phyloP scores from a whole-genome alignment of 306 rosid species.

The Pueraria montana region DNA sequence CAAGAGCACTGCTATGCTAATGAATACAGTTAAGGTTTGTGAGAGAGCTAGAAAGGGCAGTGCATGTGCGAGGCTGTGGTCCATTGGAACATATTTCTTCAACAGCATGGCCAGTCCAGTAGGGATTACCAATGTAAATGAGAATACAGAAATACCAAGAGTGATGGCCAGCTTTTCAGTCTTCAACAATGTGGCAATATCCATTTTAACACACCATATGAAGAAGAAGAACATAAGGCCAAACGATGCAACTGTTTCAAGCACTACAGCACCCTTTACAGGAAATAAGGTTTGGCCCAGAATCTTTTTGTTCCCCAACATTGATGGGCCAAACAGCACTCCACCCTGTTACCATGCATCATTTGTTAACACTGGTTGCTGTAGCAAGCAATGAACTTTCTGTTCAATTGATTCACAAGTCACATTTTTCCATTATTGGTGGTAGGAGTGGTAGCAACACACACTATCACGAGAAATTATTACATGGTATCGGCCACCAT shows the following conservation, averaged over 20 bases:
- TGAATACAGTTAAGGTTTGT: slow-evolving; percentile 58
- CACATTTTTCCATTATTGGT: neutral
- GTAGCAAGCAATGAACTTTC: too few relatives aligned
- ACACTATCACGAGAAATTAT: too few relatives aligned
- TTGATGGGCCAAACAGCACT: slow-evolving; percentile 69
- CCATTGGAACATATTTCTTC: slow-evolving; percentile 30
- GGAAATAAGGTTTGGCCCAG: slow-evolving; percentile 57
- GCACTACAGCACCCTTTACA: slow-evolving; percentile 39
- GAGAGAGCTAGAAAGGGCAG: slow-evolving; percentile 51
- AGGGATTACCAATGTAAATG: slow-evolving; percentile 41
- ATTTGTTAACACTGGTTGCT: slow-evolving; percentile 23
- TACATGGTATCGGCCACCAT: too few relatives aligned
- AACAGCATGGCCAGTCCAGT: neutral
- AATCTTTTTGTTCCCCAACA: slow-evolving; percentile 50
- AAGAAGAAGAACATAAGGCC: slow-evolving; percentile 66
- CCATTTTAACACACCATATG: slow-evolving; percentile 60
- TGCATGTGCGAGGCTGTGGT: slow-evolving; percentile 5
- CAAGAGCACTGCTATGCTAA: slow-evolving; percentile 56
- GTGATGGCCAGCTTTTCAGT: slow-evolving; percentile 55
- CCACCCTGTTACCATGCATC: slow-evolving; percentile 60
- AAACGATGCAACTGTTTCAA: slow-evolving; percentile 57
- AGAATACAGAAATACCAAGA: slow-evolving; percentile 55
- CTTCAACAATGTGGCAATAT: slow-evolving; percentile 41
- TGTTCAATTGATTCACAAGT: neutral
- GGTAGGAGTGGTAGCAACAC: neutral